Evolutionary conservation across 2,329 filamentous ascomycete genomes (phyloP), one percentile per base, ranked within the genome.

Genomic region (Diaporthe citrichinensis): DNA sequence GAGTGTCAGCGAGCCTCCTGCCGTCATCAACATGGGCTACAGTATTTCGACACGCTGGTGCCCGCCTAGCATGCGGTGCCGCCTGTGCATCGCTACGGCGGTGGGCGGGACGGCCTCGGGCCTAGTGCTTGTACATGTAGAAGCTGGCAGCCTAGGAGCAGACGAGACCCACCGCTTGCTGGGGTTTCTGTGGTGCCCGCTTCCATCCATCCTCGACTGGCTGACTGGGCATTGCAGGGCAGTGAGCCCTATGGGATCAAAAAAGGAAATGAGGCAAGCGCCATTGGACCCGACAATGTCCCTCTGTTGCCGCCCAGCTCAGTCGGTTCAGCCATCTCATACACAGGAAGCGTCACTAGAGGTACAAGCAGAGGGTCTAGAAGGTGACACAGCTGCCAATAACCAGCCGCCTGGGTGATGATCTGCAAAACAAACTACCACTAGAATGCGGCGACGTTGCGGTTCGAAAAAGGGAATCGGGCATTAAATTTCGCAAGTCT

Each of bases 371-470:
- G 20, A 44, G 41, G 51, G 51, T 68, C 72, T 74, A 69, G 72
- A 68, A 74, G 72, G 72, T 58, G 34, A 71, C 72, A 74, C 72
- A 61, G 44, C 44, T 57, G 28, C 72, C 62, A 69, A 55, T 58
- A 59, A 58, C 44, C 62, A 61, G 31, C 61, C 72, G 61, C 72
- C 39, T 53, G 44, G 39, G 28, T 55, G 68, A 71, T 55, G 72
- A 74, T 74, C 65, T 53, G 44, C 62, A 55, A 74, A 69, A 71
- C 72, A 74, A 34, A 67, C 25, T 57, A 68, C 71, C 71, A 73
- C 58, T 73, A 65, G 58, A 17, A 57, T 55, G 65, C 65, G 23
- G 23, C 65, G 65, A 69, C 65, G 65, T 69, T 69, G 65, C 65
- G 65, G 34, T 69, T 69, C 15, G 65, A 41, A 23, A 55, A 55